Base-by-base conservation (phyloP, 1,139 yeast genomes). In the Kurtzmaniella natalensis region DNA sequence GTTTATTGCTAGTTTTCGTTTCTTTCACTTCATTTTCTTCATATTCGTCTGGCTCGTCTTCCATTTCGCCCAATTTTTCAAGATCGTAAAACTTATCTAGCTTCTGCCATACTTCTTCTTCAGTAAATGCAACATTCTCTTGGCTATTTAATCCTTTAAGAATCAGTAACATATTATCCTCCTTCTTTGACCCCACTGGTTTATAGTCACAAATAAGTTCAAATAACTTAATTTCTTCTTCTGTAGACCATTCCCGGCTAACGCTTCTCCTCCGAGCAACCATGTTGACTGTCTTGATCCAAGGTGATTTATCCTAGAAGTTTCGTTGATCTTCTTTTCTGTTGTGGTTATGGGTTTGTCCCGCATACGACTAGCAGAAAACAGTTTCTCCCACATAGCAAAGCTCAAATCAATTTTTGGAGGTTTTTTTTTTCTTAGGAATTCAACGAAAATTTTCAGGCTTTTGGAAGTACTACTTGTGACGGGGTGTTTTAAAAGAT, bases 221-320 rank as follows among this genome's bases (percentile, higher is more conserved):
- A 48, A 82, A 76, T 25, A 85, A 65, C 42, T 67, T 66, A 32
- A 81, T 77, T 51, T 85, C 94, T 41, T 81, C 85, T 33, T 76
- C 79, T 2, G 69, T 53, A 7, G 70, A 57, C 94, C 94, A 70
- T 60, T 40, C 57, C 50, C 37, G 49, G 53, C 37, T 18, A 34
- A 21, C 30, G 22, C 23, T 24, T 18, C 26, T 28, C 14, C 33
- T 21, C 21, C 22, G 32, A 10, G 27, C 25, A 8, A 23, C 20
- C 32, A 25, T 32, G 10, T 7, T 19, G 14, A n/a, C n/a, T n/a
- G n/a, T n/a, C n/a, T n/a, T n/a, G n/a, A n/a, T n/a, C n/a, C n/a
- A n/a, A n/a, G n/a, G n/a, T n/a, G n/a, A n/a, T n/a, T n/a, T n/a
- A n/a, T n/a, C n/a, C n/a, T n/a, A n/a, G n/a, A n/a, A n/a, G n/a